These are phyloP conservation scores for Spatholobus suberectus DNA, from an alignment of 306 rosid genomes.

Conservation along the genomic window DNA sequence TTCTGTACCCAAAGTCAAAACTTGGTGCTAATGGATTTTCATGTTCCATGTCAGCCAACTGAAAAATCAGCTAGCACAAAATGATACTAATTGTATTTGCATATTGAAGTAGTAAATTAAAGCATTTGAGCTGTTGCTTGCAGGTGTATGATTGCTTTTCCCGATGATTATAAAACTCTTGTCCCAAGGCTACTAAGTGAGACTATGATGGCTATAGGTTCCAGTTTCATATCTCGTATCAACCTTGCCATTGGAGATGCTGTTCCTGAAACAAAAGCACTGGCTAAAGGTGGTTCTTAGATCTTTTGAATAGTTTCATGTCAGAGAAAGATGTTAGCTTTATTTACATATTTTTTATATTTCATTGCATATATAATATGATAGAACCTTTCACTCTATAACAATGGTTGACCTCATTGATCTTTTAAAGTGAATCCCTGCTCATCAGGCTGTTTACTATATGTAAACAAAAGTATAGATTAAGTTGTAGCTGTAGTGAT, in stretches of 20 bases:
- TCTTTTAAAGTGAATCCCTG: not conserved
- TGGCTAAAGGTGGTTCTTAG: conserved; percentile 77
- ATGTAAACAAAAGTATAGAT: conserved; percentile 22
- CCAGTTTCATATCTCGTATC: conserved; percentile 86
- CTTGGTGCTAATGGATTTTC: conserved; percentile 24
- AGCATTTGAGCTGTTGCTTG: conserved; percentile 42
- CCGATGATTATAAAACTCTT: conserved; percentile 81
- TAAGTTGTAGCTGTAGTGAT: conserved; percentile 17
- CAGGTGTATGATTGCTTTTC: conserved; percentile 96
- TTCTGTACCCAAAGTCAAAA: not conserved
- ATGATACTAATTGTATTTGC: conserved; percentile 18
- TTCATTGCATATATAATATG: not conserved
- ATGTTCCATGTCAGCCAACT: conserved; percentile 21
- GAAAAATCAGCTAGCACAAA: conserved; percentile 24
- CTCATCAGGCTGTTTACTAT: conserved; percentile 16
- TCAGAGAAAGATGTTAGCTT: conserved; percentile 15
- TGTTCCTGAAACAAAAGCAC: conserved; percentile 95
- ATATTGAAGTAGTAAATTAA: not conserved
- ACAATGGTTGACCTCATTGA: conserved; percentile 1
- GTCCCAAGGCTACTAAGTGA: conserved; percentile 89
- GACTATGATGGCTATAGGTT: conserved; percentile 78
- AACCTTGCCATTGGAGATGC: conserved; percentile 83
- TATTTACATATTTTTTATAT: not conserved
- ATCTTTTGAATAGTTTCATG: conserved; percentile 26
- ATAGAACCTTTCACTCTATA: not conserved